Evolutionary conservation across 1,284 basidiomycete genomes (phyloP), one percentile per base, ranked within the genome.

Genomic region (Omphalotus olearius): DNA sequence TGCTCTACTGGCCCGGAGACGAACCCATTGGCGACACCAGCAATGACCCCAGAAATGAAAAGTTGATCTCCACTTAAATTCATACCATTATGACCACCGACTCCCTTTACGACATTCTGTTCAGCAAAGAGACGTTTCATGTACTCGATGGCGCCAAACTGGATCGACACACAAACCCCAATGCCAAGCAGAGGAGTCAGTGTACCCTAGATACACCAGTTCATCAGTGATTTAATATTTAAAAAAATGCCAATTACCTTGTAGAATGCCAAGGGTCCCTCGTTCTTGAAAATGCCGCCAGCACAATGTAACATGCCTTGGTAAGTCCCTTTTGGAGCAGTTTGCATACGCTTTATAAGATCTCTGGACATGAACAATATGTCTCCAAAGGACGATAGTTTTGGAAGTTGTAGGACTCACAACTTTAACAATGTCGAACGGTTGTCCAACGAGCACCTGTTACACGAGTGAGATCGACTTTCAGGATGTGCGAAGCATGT

Each of bases 1-100:
- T 98, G 94, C 69, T 99, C 96, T 11, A 99, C 93, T 1, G 96
- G 96, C 1, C 93, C 93, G 0, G 94, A 95, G 16, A 98, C 91
- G 51, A 95, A 78, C 40, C 90, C 88, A 66, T 98, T 99, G 13
- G 93, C 88, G 18, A 98, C 68, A 33, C 96, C 95, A 20, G 94
- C 95, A 26, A 82, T 70, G 2, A 92, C 83, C 57, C 95, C 95
- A 4, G 93, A 79, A 0, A 76, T 62, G 59, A 93, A 83, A 16
- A 96, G 75, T 68, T 98, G 93, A 9, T 66, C 67, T 36, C 74
- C 72, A 40, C 72, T 75, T 13, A 94, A 75, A 5, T 70, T 68
- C 53, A 73, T 74, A 0, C 87, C 85, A 25, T 74, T 76, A 28
- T 74, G 67, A 4, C 85, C 85, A 16, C 87, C 88, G 10, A 60